Evolutionary conservation across 1,284 basidiomycete species (phyloP).

Genomic region (Tremellales sp.): DNA sequence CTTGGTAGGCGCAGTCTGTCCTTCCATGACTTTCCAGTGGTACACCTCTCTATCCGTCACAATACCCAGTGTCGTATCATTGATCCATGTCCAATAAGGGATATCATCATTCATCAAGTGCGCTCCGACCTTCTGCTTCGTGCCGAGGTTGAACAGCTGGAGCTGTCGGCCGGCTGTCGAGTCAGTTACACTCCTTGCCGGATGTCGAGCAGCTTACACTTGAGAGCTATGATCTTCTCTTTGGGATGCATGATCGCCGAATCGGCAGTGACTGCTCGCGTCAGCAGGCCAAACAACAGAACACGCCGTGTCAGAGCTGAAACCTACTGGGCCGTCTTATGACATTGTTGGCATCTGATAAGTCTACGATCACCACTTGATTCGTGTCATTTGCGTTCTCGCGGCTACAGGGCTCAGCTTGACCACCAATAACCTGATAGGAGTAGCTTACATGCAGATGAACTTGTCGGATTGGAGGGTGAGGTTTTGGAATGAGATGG

Average conservation of each 20-base stretch:
- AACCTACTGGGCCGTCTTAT: conserved; percentile 75
- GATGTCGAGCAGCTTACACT: conserved; percentile 58
- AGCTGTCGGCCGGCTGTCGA: conserved; percentile 82
- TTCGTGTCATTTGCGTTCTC: conserved; percentile 63
- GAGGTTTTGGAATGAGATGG: conserved; percentile 94
- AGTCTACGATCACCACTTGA: conserved; percentile 96
- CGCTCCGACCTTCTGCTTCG: conserved; percentile 95
- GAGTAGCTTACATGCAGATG: conserved; percentile 62
- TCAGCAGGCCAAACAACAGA: conserved; percentile 5
- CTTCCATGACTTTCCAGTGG: conserved; percentile 73
- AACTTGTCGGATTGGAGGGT: conserved; percentile 97
- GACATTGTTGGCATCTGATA: conserved; percentile 91
- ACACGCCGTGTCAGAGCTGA: not conserved
- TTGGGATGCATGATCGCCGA: conserved; percentile 98
- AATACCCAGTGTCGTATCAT: conserved; percentile 83
- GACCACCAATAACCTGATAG: not conserved
- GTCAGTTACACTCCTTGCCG: not conserved
- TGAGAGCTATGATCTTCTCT: conserved; percentile 95
- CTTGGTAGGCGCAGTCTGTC: conserved; percentile 42
- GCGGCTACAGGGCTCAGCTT: conserved; percentile 25
- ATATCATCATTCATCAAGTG: conserved; percentile 93
- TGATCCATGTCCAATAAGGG: conserved; percentile 99
- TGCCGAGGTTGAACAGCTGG: conserved; percentile 97
- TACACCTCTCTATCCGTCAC: conserved; percentile 92
- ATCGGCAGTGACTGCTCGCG: conserved; percentile 86